Evolutionary conservation across 2,329 filamentous ascomycete genomes (phyloP), one percentile per base, ranked within the genome.

Genomic region (Hypoxylon rubiginosum): DNA sequence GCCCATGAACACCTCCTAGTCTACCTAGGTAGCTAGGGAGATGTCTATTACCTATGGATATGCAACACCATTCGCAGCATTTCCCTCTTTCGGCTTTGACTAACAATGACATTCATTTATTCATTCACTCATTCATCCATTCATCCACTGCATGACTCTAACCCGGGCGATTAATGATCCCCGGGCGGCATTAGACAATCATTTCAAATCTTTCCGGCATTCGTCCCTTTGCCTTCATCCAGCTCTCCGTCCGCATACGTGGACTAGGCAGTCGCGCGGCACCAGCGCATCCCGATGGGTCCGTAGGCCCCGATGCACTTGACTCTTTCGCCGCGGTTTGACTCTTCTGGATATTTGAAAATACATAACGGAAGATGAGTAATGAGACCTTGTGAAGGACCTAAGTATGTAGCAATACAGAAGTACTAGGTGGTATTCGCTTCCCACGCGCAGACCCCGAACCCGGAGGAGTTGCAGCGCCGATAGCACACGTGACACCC

Each of bases 361-460:
- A n/a, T n/a, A n/a, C n/a, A n/a, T 19, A 28, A 13, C 36, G 36
- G 32, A 52, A 24, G 21, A 56, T 65, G 56, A 64, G 50, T 64
- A 46, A 59, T 45, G 41, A 4, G 1, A 4, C n/a, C 6, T 19
- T 43, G 13, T 46, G 17, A 49, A 28, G 32, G 43, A 50, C n/a
- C n/a, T n/a, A n/a, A 50, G 34, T 30, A 56, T 50, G 28, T 56
- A 50, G 32, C 30, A 63, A 19, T 53, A 51, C 54, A 21, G n/a
- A n/a, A n/a, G n/a, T 43, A 43, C 39, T 4, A 15, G 34, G 10
- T 36, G 15, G 52, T 41, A 15, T 55, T n/a, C 39, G 15, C 26
- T 48, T 60, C 39, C 48, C 17, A 58, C n/a, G 59, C 59, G 30
- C 67, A 64, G 51, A 69, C 54, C 64, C 67, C 64, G 67, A 67